These are phyloP conservation scores for Thoreauomyces humboldtii DNA, from an alignment of 192 early-diverging fungal species.

Conservation along the genomic window DNA sequence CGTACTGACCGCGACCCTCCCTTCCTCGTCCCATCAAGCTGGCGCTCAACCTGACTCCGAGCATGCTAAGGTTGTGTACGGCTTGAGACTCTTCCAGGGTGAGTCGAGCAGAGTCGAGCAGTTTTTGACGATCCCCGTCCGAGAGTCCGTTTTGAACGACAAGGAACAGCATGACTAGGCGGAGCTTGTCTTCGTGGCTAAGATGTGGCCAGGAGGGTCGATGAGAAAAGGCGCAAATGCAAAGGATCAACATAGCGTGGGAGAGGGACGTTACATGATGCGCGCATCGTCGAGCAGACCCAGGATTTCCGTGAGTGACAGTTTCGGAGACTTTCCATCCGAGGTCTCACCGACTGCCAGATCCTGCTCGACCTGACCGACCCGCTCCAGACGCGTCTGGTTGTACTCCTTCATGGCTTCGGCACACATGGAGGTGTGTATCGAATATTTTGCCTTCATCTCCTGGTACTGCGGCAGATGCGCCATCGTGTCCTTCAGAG, in stretches of 20 bases:
- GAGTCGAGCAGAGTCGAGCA: constrained; percentile 64
- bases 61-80: constrained; percentile 65
- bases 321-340: constrained; percentile 58
- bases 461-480: constrained; percentile 81
- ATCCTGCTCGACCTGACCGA: constrained; percentile 69
- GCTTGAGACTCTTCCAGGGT: constrained; percentile 67
- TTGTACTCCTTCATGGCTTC: constrained; percentile 68
- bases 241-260: neutral
- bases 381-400: constrained; percentile 53
- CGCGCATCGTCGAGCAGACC: constrained; percentile 65
- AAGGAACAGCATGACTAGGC: constrained; percentile 73
- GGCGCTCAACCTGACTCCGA: constrained; percentile 68
- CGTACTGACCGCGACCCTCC: constrained; percentile 22
- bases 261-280: constrained; percentile 56
- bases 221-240: neutral
- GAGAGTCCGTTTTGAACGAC: constrained; percentile 69
- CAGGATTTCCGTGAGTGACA: constrained; percentile 59
- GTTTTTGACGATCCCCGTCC: constrained; percentile 63
- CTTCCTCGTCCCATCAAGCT: constrained; percentile 40
- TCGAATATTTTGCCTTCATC: constrained; percentile 65
- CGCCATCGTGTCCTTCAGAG: constrained; percentile 75
- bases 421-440: constrained; percentile 72
- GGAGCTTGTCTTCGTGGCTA: constrained; percentile 69
- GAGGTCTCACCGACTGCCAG: constrained; percentile 70
- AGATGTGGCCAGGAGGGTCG: neutral